Percentiles rank a stretch among this genome's conserved stretches.
Conservation (phyloP, 2,329 filamentous ascomycete species). For the Onygena corvina region DNA sequence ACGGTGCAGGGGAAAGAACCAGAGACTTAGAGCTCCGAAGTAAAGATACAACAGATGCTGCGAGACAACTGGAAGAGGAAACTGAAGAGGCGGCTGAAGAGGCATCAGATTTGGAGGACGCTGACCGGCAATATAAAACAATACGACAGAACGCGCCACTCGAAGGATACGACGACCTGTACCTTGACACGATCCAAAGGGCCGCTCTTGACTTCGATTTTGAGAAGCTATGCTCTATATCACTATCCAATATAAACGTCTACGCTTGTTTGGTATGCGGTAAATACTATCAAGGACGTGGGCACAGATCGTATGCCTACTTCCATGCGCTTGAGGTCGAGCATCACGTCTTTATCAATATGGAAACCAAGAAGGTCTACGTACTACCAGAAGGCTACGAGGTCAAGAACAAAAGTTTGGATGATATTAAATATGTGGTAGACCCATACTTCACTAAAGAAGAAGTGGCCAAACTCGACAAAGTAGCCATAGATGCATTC, state of each 20-base stretch:
- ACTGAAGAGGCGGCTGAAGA: constrained; percentile 25
- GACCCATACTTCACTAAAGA: constrained; percentile 73
- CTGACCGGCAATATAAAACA: constrained; percentile 27
- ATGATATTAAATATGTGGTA: constrained; percentile 96
- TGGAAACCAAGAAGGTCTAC: constrained; percentile 48
- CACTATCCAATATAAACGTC: constrained; percentile 94
- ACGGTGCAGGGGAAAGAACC: constrained; percentile 23
- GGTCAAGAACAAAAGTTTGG: constrained; percentile 82
- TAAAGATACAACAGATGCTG: constrained; percentile 42
- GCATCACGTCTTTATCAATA: constrained; percentile 97
- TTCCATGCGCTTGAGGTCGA: constrained; percentile 91
- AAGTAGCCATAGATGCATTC: constrained; percentile 47
- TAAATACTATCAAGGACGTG: constrained; percentile 93
- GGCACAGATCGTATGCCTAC: constrained; percentile 89
- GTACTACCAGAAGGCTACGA: constrained; percentile 86
- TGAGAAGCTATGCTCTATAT: constrained; percentile 93
- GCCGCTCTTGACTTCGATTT: constrained; percentile 94
- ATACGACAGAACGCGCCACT: constrained; percentile 63
- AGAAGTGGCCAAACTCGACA: constrained; percentile 72
- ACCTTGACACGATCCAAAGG: constrained; percentile 93
- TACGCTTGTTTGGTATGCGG: constrained; percentile 96
- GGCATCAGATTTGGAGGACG: constrained; percentile 18
- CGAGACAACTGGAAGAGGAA: constrained; percentile 55
- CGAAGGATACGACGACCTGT: constrained; percentile 86
- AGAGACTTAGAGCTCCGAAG: constrained; percentile 29